Evolutionary conservation across 208 protist species (phyloP), one percentile per base, ranked within the genome.

Genomic region (Giardia duodenalis): DNA sequence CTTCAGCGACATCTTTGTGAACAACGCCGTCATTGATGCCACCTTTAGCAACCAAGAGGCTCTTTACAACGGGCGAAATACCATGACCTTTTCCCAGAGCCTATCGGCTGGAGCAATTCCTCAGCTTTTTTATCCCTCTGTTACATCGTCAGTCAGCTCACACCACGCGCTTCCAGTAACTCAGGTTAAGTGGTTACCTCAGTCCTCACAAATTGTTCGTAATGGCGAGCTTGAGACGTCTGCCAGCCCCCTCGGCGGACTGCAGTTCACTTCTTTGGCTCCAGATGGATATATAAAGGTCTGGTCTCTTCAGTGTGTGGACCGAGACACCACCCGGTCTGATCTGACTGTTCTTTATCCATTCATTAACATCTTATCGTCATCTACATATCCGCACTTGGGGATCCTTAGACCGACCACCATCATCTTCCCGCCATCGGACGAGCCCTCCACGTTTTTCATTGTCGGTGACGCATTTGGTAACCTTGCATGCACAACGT

Each of bases 401-500:
- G 45, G 45, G 45, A 2, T 1, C 0, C 1, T 91, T 30, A 91
- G 47, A 47, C 88, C 88, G 2, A 2, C 45, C 10, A 43, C 88
- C 0, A 91, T 91, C 45, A 19, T 2, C 2, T 91, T 91, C 44
- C 10, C 44, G 1, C 2, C n/a, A 47, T 47, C 43, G 4, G 43
- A 91, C 47, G 88, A 47, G 4, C 88, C 88, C 44, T 47, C 2
- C 44, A 47, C 88, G 0, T 47, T 47, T 30, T 91, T 91, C 44
- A n/a, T 91, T 48, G 19, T 91, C 39, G 88, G 88, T 47, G 88
- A 91, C 47, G 44, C 44, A 19, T 91, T 91, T 47, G 88, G 88
- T 48, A 91, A 91, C 44, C 4, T 91, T 3, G 4, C 42, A 43
- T 47, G 10, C 47, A 47, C 43, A 47, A 91, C 88, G n/a, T 91